Evolutionary conservation across 1,284 basidiomycete genomes (phyloP).

Genomic region (Fomitopsis betulina): DNA sequence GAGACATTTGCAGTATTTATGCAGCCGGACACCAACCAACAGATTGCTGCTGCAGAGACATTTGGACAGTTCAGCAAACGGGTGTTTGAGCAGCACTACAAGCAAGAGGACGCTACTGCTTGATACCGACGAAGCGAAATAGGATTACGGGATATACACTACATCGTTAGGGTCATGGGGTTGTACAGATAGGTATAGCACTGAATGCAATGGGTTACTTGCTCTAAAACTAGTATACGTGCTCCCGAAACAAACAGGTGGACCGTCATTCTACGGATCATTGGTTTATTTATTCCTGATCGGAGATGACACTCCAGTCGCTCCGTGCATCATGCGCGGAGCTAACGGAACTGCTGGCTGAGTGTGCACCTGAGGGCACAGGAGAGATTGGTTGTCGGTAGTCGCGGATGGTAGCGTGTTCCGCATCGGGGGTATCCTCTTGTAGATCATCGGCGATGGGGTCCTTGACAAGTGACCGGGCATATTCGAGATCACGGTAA

Average conservation of each 20-base stretch:
- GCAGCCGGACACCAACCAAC: constrained; percentile 82
- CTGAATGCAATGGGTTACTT: background rate
- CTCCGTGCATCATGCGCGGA: constrained; percentile 51
- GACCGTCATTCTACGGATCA: background rate
- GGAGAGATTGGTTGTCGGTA: constrained; percentile 14
- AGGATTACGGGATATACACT: background rate
- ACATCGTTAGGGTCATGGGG: background rate
- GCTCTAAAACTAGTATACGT: background rate
- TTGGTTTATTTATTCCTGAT: constrained; percentile 48
- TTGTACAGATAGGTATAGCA: background rate
- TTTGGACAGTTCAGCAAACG: constrained; percentile 88
- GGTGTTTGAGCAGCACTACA: constrained; percentile 79
- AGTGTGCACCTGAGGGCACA: constrained; percentile 35
- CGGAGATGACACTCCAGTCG: constrained; percentile 82
- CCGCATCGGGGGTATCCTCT: constrained; percentile 37
- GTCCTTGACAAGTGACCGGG: constrained; percentile 75
- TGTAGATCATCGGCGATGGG: constrained; percentile 30
- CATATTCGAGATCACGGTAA: constrained; percentile 90
- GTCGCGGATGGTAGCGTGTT: constrained; percentile 43
- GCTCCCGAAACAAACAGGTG: background rate
- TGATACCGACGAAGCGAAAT: constrained; percentile 12
- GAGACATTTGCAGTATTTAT: constrained; percentile 90
- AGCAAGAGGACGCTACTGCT: constrained; percentile 19
- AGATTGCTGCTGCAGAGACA: constrained; percentile 63
- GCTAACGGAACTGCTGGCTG: constrained; percentile 52